Percentiles rank a stretch among this genome's conserved stretches.
Conservation (phyloP, 768 basidiomycete species). For the Termitomyces sp. region DNA sequence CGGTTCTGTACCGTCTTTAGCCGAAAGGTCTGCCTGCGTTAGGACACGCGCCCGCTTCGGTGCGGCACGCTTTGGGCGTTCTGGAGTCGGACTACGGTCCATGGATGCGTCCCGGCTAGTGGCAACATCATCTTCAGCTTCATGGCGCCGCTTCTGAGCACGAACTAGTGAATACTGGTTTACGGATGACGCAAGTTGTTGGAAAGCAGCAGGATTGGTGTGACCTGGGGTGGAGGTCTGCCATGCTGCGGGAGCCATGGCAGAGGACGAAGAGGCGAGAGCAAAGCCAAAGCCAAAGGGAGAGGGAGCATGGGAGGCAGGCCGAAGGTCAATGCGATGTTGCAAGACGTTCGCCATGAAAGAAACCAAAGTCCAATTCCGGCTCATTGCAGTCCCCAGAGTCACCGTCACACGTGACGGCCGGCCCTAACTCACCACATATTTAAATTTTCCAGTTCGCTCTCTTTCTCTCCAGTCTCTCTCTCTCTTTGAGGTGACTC, state of each 20-base stretch:
- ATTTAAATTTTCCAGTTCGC: conserved; percentile 5
- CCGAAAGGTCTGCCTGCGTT: conserved; percentile 22
- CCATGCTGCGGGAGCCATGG: conserved; percentile 41
- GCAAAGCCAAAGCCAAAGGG: conserved; percentile 75
- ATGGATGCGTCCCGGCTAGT: conserved; percentile 58
- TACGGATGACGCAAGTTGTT: conserved; percentile 49
- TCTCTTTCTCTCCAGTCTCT: conserved; percentile 5
- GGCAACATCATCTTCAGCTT: conserved; percentile 57
- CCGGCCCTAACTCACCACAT: conserved; percentile 31
- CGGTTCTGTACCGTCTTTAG: conserved; percentile 33
- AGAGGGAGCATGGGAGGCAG: conserved; percentile 55
- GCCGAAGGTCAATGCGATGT: conserved; percentile 48
- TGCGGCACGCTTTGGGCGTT: conserved; percentile 63
- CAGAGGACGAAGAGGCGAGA: conserved; percentile 37
- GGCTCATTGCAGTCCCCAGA: neutral
- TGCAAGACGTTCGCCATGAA: conserved; percentile 71
- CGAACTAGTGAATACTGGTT: conserved; percentile 36
- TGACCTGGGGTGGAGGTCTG: conserved; percentile 41
- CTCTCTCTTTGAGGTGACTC: conserved; percentile 26
- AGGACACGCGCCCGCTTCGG: conserved; percentile 61
- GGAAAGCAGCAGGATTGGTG: conserved; percentile 46
- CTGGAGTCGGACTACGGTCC: conserved; percentile 84
- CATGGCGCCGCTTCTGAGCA: conserved; percentile 58
- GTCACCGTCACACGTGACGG: conserved; percentile 6
- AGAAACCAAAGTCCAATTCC: conserved; percentile 1